These are phyloP conservation scores for Wickerhamiella galacta DNA, from an alignment of 805 yeast species.

Conservation along the genomic window DNA sequence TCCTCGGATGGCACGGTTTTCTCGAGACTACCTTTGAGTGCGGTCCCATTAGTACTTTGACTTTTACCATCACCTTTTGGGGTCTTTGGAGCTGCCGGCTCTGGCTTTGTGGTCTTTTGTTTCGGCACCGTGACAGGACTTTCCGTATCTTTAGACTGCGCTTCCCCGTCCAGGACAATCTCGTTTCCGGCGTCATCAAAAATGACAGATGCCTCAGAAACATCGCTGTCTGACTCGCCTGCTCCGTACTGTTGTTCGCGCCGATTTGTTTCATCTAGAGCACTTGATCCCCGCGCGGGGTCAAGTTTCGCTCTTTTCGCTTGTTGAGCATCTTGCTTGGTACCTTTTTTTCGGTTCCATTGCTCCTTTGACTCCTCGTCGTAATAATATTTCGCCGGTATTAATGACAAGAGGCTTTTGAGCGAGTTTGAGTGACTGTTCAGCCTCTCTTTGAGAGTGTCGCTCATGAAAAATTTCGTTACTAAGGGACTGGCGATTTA, in stretches of 20 bases:
- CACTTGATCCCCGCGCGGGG: slow-evolving; percentile 30
- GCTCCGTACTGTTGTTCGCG: slow-evolving; percentile 13
- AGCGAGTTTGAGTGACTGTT: slow-evolving; percentile 34
- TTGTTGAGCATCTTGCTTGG: slow-evolving; percentile 41
- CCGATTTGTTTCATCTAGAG: slow-evolving; percentile 20
- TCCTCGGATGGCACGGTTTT: too few species aligned
- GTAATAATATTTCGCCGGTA: slow-evolving; percentile 87
- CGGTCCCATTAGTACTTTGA: too few species aligned
- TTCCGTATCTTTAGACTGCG: too few species aligned
- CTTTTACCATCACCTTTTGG: too few species aligned
- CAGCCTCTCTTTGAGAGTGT: slow-evolving; percentile 20
- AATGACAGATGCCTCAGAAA: slow-evolving; percentile 9
- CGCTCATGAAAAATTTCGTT: slow-evolving; percentile 13
- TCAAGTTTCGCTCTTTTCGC: slow-evolving; percentile 60
- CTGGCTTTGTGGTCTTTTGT: too few species aligned
- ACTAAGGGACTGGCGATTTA: background rate
- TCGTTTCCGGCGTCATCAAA: slow-evolving; percentile 21
- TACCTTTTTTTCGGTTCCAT: slow-evolving; percentile 72
- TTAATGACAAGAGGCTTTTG: slow-evolving; percentile 73
- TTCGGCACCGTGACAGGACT: too few species aligned
- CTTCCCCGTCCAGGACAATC: slow-evolving; percentile 12
- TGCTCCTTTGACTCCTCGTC: slow-evolving; percentile 81
- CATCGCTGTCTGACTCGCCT: slow-evolving; percentile 3
- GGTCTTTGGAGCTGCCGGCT: too few species aligned
- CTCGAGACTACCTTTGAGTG: too few species aligned